These are phyloP conservation scores for Mycena floridula DNA, from an alignment of 768 basidiomycete genomes.

Conservation along the genomic window DNA sequence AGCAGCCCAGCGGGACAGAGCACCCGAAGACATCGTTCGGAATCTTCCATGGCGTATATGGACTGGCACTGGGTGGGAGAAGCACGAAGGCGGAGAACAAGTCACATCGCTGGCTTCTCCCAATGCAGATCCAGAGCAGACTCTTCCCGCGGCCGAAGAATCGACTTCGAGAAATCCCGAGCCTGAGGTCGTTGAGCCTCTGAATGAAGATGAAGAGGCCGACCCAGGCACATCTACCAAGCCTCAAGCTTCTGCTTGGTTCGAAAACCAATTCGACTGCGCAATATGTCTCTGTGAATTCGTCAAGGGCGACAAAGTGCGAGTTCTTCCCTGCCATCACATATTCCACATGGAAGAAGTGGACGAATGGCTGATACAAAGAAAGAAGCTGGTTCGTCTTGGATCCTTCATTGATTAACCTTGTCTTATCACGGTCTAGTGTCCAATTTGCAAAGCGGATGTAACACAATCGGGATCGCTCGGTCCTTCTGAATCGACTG, in stretches of 20 bases:
- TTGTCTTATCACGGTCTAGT: conserved; percentile 38
- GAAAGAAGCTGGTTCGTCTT: conserved; percentile 81
- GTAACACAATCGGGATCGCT: conserved; percentile 58
- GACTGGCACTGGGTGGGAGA: conserved; percentile 78
- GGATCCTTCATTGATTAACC: conserved; percentile 2
- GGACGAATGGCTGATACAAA: conserved; percentile 86
- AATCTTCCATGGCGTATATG: conserved; percentile 79
- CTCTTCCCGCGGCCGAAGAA: conserved; percentile 16
- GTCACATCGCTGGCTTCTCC: no score
- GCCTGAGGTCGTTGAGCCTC: conserved; percentile 29
- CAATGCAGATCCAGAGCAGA: conserved; percentile 2
- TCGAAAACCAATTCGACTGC: conserved; percentile 79
- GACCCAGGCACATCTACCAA: conserved; percentile 30
- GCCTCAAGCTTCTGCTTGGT: conserved; percentile 44
- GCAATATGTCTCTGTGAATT: conserved; percentile 92
- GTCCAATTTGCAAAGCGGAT: conserved; percentile 89
- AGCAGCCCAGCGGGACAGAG: conserved; percentile 77
- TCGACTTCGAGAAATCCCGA: conserved; percentile 25
- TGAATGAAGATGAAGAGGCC: conserved; percentile 13
- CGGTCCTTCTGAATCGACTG: conserved; percentile 12
- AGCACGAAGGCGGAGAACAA: conserved; percentile 49
- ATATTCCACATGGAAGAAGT: conserved; percentile 92
- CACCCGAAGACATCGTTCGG: conserved; percentile 75
- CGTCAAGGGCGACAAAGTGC: conserved; percentile 79
- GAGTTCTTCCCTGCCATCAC: conserved; percentile 91